Percentiles rank a stretch among this genome's conserved stretches.
Evolutionary conservation across 306 rosid species (phyloP).

Genomic region (Chamaecrista fasciculata): DNA sequence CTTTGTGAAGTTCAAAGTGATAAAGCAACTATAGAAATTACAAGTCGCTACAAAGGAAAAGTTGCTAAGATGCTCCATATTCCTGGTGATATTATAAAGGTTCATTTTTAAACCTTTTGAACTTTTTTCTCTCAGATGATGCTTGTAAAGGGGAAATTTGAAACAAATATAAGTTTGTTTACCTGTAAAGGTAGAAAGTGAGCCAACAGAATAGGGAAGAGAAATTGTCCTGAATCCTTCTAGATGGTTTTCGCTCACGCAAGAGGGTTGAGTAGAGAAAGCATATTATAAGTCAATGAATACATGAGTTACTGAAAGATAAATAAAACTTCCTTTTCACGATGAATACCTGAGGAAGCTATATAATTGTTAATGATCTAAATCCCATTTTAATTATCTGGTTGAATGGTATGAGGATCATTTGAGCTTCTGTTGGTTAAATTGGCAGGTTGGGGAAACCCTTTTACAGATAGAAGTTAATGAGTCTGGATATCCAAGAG

Average conservation of each 20-base stretch:
- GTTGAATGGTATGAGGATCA: not conserved
- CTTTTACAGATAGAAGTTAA: slow-evolving; percentile 58
- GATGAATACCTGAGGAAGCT: slow-evolving; percentile 8
- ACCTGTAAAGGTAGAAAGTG: slow-evolving; percentile 1
- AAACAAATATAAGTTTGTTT: not conserved
- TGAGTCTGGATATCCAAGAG: slow-evolving; percentile 38
- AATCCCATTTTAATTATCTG: slow-evolving; percentile 1
- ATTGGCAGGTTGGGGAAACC: slow-evolving; percentile 80
- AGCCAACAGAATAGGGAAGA: not conserved
- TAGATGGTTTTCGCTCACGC: too few species aligned
- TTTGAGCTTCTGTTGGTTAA: slow-evolving; percentile 23
- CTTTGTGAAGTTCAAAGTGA: slow-evolving; percentile 97
- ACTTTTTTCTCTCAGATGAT: not conserved
- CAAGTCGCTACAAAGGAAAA: slow-evolving; percentile 86
- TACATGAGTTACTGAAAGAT: not conserved
- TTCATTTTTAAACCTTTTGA: slow-evolving; percentile 31
- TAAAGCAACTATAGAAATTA: slow-evolving; percentile 94
- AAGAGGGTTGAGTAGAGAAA: too few species aligned
- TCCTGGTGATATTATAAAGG: slow-evolving; percentile 91
- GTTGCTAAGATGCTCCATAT: slow-evolving; percentile 44
- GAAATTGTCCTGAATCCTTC: not conserved
- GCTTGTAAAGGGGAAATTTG: not conserved
- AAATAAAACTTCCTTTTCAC: not conserved
- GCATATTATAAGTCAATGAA: not conserved
- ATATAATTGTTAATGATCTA: not conserved